Conservation (phyloP, 495 filamentous ascomycete genomes). For the Penicillium argentinense region DNA sequence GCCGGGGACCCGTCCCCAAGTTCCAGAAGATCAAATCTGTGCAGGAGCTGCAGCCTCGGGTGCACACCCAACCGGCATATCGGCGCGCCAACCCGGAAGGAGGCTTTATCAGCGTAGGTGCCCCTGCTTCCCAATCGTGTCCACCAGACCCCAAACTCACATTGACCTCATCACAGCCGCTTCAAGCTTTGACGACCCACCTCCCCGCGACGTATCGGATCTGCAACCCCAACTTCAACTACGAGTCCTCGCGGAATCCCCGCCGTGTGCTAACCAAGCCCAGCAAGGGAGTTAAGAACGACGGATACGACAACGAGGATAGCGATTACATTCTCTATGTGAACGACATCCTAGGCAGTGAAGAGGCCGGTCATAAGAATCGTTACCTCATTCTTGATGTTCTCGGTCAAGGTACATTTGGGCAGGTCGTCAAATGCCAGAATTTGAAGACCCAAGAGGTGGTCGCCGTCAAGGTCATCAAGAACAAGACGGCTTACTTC, state of each 20-base stretch:
- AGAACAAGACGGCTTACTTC: conserved; percentile 98
- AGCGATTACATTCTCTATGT: conserved; percentile 99
- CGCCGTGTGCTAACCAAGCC: conserved; percentile 97
- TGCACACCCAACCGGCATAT: conserved; percentile 85
- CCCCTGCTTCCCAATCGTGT: neutral
- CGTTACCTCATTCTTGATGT: conserved; percentile 98
- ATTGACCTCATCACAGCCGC: conserved; percentile 59
- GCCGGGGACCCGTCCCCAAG: conserved; percentile 78
- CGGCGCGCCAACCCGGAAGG: conserved; percentile 95
- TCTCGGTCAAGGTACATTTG: conserved; percentile 96
- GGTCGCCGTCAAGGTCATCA: conserved; percentile 98
- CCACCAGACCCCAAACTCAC: conserved; percentile 3
- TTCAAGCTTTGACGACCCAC: conserved; percentile 93
- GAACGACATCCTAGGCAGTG: conserved; percentile 96
- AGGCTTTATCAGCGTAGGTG: conserved; percentile 93
- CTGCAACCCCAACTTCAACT: conserved; percentile 98
- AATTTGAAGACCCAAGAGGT: conserved; percentile 98
- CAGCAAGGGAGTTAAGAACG: conserved; percentile 98
- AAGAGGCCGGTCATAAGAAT: conserved; percentile 97
- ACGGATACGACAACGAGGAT: conserved; percentile 98
- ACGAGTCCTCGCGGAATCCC: conserved; percentile 98
- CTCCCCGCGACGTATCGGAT: conserved; percentile 95
- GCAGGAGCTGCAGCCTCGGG: conserved; percentile 75
- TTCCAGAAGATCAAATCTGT: conserved; percentile 74
- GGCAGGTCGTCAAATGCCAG: conserved; percentile 99